phyloP scores from a whole-genome alignment of 2,329 filamentous ascomycete species.

The Colletotrichum caudatum region DNA sequence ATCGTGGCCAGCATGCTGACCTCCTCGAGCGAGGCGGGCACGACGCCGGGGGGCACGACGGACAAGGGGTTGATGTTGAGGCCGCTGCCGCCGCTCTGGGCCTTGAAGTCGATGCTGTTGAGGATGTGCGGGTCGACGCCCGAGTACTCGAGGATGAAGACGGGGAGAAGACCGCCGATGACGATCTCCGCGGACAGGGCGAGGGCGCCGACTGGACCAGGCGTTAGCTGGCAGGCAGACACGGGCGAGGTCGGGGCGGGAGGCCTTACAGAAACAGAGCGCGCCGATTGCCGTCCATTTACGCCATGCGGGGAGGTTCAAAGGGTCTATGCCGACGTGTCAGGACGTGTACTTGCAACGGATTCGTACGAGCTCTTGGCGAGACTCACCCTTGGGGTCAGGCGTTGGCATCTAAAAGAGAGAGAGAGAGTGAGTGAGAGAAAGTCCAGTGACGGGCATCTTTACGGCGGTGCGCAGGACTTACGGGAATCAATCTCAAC shows the following conservation, averaged over 20 bases:
- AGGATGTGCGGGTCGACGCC: slow-evolving; percentile 48
- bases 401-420: slow-evolving; percentile 46
- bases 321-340: slow-evolving; percentile 44
- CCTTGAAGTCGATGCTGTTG: slow-evolving; percentile 43
- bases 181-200: slow-evolving; percentile 46
- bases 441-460: not conserved
- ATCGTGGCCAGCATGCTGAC: slow-evolving; percentile 50
- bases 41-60: slow-evolving; percentile 42
- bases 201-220: slow-evolving; percentile 45
- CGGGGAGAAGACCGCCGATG: slow-evolving; percentile 49
- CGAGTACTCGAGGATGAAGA: slow-evolving; percentile 52
- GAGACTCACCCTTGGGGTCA: slow-evolving; percentile 47
- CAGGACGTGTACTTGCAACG: slow-evolving; percentile 9
- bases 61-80: slow-evolving; percentile 46
- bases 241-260: not conserved
- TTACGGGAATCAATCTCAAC: slow-evolving; percentile 44
- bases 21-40: slow-evolving; percentile 47
- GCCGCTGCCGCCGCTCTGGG: slow-evolving; percentile 42
- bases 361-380: not conserved
- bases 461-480: slow-evolving; percentile 13
- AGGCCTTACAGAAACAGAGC: slow-evolving; percentile 47
- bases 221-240: not conserved
- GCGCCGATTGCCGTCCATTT: slow-evolving; percentile 49
- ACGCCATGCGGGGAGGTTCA: slow-evolving; percentile 48
- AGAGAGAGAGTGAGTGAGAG: not conserved